These are phyloP conservation scores for Immersiella caudata DNA, from an alignment of 495 filamentous ascomycete species.

Conservation along the genomic window DNA sequence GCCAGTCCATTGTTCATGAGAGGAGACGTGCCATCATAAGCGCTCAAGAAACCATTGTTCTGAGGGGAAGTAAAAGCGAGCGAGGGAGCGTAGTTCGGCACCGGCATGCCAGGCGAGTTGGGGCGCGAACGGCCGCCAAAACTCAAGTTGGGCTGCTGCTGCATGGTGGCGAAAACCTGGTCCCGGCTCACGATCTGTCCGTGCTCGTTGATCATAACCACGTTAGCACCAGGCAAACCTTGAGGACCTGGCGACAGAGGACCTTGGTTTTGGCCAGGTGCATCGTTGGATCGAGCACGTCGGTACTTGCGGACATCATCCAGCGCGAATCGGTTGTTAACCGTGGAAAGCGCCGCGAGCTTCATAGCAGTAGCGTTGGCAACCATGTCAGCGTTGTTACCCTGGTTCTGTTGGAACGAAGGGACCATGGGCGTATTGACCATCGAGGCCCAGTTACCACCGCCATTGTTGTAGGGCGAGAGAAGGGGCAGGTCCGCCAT, in stretches of 20 bases:
- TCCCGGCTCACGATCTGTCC: conserved; percentile 85
- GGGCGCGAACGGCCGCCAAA: conserved; percentile 87
- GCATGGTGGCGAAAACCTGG: conserved; percentile 84
- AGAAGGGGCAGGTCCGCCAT: conserved; percentile 73
- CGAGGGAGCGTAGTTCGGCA: conserved; percentile 68
- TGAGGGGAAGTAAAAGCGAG: conserved; percentile 87
- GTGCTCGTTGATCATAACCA: conserved; percentile 88
- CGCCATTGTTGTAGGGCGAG: conserved; percentile 84
- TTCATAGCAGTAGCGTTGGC: conserved; percentile 99
- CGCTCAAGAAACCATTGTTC: conserved; percentile 91
- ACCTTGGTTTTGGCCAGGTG: conserved; percentile 54
- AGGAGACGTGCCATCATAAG: conserved; percentile 76
- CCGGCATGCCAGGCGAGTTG: conserved; percentile 84
- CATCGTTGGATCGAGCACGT: conserved; percentile 86
- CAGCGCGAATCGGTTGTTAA: conserved; percentile 96
- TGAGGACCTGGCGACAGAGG: conserved; percentile 51
- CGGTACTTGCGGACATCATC: conserved; percentile 96
- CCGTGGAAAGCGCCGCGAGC: conserved; percentile 91
- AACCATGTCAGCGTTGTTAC: conserved; percentile 86
- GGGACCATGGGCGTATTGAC: conserved; percentile 95
- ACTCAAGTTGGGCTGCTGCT: conserved; percentile 68
- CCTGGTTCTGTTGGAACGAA: conserved; percentile 67
- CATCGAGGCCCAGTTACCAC: conserved; percentile 98
- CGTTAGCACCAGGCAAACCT: conserved; percentile 63
- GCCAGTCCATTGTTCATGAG: conserved; percentile 75